These are phyloP conservation scores for Aeminium ludgeri DNA, from an alignment of 495 filamentous ascomycete species.

Conservation along the genomic window DNA sequence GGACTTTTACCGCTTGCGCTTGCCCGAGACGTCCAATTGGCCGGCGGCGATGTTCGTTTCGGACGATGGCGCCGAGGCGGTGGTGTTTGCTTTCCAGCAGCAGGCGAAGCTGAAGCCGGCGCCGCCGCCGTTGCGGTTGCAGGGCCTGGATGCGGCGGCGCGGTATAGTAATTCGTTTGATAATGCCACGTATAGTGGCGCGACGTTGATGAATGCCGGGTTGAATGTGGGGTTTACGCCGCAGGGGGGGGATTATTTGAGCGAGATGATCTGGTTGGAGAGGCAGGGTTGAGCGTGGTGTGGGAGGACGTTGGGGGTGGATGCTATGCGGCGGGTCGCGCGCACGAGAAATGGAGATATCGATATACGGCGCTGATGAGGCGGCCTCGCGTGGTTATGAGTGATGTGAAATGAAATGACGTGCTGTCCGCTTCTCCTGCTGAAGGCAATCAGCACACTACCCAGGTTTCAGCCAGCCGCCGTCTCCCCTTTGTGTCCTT, in stretches of 20 bases:
- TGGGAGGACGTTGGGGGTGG: too few species aligned
- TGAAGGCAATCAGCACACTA: too few species aligned
- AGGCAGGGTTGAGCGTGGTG: constrained; percentile 9
- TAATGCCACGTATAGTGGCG: constrained; percentile 28
- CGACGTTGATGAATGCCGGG: constrained; percentile 35
- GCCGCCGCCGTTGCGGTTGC: constrained; percentile 28
- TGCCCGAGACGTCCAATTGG: constrained; percentile 38
- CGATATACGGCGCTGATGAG: too few species aligned
- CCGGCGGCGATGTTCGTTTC: constrained; percentile 37
- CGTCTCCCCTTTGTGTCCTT: too few species aligned
- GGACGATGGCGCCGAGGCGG: constrained; percentile 26
- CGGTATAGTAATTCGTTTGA: constrained; percentile 27
- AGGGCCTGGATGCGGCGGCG: constrained; percentile 30
- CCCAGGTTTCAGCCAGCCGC: too few species aligned
- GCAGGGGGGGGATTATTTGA: constrained; percentile 11
- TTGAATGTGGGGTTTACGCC: constrained; percentile 6
- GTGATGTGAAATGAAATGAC: too few species aligned
- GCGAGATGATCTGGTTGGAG: constrained; percentile 10
- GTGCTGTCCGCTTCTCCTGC: too few species aligned
- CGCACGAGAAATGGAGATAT: too few species aligned
- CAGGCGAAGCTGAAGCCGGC: constrained; percentile 29
- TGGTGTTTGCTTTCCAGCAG: constrained; percentile 36
- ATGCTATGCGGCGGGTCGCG: too few species aligned
- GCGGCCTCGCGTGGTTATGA: too few species aligned
- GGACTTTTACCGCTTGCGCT: constrained; percentile 33